Base-by-base conservation (phyloP, 2,329 filamentous ascomycete species). In the Penicillium sp. region DNA sequence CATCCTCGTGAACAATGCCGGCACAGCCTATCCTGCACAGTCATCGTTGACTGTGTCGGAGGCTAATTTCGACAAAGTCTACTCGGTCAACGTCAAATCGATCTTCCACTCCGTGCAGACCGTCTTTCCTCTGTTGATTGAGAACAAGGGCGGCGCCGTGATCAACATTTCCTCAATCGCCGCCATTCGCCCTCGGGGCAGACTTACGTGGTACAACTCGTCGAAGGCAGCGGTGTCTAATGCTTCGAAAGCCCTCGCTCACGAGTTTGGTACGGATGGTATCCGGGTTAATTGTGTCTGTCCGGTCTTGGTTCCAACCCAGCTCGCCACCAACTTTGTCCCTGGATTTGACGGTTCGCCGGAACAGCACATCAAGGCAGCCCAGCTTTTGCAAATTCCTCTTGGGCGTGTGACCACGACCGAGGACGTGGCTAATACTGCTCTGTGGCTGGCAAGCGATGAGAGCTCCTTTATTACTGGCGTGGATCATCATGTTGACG, bases 381-480 rank as follows among this genome's bases (percentile, higher is more conserved):
- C 25, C 25, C 25, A 27, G 8, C 4, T 33, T 13, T 33, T 15
- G 31, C 31, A 33, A 15, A 15, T 33, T 20, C 35, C 35, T 9
- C 35, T 38, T n/a, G 35, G 35, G 1, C 35, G 35, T 9, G n/a
- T 38, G 35, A 38, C 35, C 18, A 23, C n/a, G 35, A 23, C 18
- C 3, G 35, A 38, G 18, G 35, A 38, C 18, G 35, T 38, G n/a
- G 35, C 35, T 10, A 38, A 38, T 23, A 18, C 35, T 38, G 27
- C 13, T 23, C 32, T 35, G 31, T 44, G 20, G 18, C 15, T 44
- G 9, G 31, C 42, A 9, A 44, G 42, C 25, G 42, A 44, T n/a
- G 42, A 44, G 42, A 28, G 31, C 20, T 25, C 8, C 15, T 44
- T 44, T 28, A 37, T 44, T 37, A 44, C 42, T 8, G 42, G 42